Evolutionary conservation across 2,329 filamentous ascomycete species (phyloP).

Genomic region (Keithomyces neogunnii): DNA sequence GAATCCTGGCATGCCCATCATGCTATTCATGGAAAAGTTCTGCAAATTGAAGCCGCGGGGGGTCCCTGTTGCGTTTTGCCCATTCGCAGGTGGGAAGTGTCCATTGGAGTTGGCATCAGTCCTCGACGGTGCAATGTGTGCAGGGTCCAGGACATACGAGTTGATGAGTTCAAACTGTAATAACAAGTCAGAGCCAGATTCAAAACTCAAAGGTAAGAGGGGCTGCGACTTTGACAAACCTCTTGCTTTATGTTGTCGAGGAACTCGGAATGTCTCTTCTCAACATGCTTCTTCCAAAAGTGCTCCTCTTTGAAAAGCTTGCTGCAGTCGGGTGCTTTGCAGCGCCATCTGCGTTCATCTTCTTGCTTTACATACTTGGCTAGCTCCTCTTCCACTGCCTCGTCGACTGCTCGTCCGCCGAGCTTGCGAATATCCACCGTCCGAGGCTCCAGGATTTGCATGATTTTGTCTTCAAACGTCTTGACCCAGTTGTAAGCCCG

Average conservation of each 20-base stretch:
- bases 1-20: slow-evolving; percentile 54
- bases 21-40: slow-evolving; percentile 54
- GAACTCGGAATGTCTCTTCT: slow-evolving; percentile 92
- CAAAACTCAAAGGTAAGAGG: slow-evolving; percentile 60
- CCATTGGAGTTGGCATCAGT: slow-evolving; percentile 94
- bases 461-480: slow-evolving; percentile 94
- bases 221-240: slow-evolving; percentile 68
- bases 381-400: slow-evolving; percentile 80
- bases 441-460: slow-evolving; percentile 86
- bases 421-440: slow-evolving; percentile 82
- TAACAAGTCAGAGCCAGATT: slow-evolving; percentile 10
- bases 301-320: slow-evolving; percentile 96
- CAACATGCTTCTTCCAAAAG: slow-evolving; percentile 97
- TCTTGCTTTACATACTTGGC: slow-evolving; percentile 89
- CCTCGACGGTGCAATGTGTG: slow-evolving; percentile 86
- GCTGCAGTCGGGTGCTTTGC: slow-evolving; percentile 90
- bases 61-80: slow-evolving; percentile 70
- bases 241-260: slow-evolving; percentile 71
- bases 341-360: slow-evolving; percentile 93
- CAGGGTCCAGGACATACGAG: slow-evolving; percentile 85
- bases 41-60: slow-evolving; percentile 86
- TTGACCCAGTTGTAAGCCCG: slow-evolving; percentile 98
- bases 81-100: slow-evolving; percentile 77
- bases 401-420: slow-evolving; percentile 78
- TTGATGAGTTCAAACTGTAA: slow-evolving; percentile 79